Base-by-base conservation (phyloP, 805 yeast genomes). In the Saccharomycopsis sp. region DNA sequence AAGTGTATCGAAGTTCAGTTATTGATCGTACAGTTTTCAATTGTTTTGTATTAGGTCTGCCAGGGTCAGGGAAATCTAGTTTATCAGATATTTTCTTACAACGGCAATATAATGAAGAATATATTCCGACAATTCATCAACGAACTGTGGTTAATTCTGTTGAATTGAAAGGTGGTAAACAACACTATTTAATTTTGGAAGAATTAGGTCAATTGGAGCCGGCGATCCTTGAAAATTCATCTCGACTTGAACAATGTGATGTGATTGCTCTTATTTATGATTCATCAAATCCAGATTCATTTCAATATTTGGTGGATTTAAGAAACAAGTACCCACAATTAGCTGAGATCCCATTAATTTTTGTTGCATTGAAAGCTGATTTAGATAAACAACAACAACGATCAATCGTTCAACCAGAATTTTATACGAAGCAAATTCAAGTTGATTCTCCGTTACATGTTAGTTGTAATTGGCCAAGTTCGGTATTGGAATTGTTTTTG, bases 311-410 rank as follows among this genome's bases (percentile, higher is more conserved):
- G 42, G 81, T 84, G 22, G 83, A 83, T 16, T 59, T 89, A n/a
- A 65, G 88, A 11, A 66, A 71, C 24, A 71, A 67, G 51, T 78
- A 82, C 55, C 74, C 79, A 1, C 65, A 68, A 26, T 63, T 81
- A 16, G 75, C 81, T 53, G 70, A 71, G 36, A 64, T 93, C 2
- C 99, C 99, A 0, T 74, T 82, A 3, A 79, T 93, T 0, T 85
- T 81, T 56, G 97, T 89, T 1, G 98, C 96, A 0, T 66, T 89
- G 28, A 93, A 93, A 58, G 97, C 98, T 0, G 99, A 93, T 62
- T 67, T 87, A 29, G 99, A 93, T 60, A 79, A 94, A 53, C 97
- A 89, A 59, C 97, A 90, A 57, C 99, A 93, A 57, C 63, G 98
- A 29, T 78, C 82, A 31, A 85, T 77, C 44, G 66, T 73, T 4